A percentile compares a stretch with the other conserved stretches of the same genome.
Evolutionary conservation across 2,329 filamentous ascomycete species (phyloP).

Genomic region (Epichloe brachyelytri): DNA sequence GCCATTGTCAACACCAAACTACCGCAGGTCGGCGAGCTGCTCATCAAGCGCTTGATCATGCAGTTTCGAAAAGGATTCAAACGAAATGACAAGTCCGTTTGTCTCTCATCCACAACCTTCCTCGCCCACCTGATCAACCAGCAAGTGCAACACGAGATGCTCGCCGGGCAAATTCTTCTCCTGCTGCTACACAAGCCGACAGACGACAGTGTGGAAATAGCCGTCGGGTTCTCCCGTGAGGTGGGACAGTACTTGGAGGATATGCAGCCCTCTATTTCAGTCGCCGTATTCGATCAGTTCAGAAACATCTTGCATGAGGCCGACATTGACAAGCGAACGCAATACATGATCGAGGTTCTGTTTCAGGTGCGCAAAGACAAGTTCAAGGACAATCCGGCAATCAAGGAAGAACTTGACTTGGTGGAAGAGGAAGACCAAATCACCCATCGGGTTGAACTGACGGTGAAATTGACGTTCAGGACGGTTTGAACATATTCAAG

Average conservation of each 20-base stretch:
- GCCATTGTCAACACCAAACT: slow-evolving; percentile 97
- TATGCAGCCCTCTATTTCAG: slow-evolving; percentile 79
- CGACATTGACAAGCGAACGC: slow-evolving; percentile 94
- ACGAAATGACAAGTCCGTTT: slow-evolving; percentile 93
- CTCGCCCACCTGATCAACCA: slow-evolving; percentile 92
- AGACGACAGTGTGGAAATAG: slow-evolving; percentile 95
- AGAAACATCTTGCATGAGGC: slow-evolving; percentile 90
- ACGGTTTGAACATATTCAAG: slow-evolving; percentile 91
- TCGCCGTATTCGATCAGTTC: slow-evolving; percentile 92
- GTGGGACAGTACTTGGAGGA: slow-evolving; percentile 91
- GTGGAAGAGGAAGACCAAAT: slow-evolving; percentile 98
- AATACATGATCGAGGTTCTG: slow-evolving; percentile 97
- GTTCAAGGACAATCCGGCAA: slow-evolving; percentile 85
- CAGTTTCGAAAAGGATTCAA: slow-evolving; percentile 95
- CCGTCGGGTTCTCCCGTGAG: slow-evolving; percentile 82
- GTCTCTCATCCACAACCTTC: slow-evolving; percentile 84
- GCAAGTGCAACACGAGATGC: slow-evolving; percentile 86
- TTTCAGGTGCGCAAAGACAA: slow-evolving; percentile 94
- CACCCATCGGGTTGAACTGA: slow-evolving; percentile 73
- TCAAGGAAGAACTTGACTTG: slow-evolving; percentile 86
- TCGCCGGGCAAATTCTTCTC: slow-evolving; percentile 83
- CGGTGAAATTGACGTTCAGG: slow-evolving; percentile 72
- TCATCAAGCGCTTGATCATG: slow-evolving; percentile 72
- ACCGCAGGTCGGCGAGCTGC: slow-evolving; percentile 82
- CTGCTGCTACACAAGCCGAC: slow-evolving; percentile 91